phyloP scores from a whole-genome alignment of 352 stramenopile species.

The Peronospora farinosa region DNA sequence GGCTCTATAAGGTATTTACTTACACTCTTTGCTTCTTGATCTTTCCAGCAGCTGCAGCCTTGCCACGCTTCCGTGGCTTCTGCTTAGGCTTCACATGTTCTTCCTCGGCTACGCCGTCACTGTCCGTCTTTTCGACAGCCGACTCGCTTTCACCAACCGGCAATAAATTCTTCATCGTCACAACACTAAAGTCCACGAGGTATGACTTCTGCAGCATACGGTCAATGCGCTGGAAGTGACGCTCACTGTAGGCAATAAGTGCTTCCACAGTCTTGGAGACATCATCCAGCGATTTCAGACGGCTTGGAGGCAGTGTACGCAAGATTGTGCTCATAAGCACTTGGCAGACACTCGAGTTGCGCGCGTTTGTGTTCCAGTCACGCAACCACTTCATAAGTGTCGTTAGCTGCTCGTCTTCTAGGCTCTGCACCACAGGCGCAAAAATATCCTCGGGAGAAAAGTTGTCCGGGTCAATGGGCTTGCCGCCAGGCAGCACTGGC shows the following conservation, averaged over 20 bases:
- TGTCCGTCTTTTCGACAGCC: conserved; percentile 37
- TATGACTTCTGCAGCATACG: conserved; percentile 94
- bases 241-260: conserved; percentile 94
- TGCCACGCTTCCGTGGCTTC: conserved; percentile 23
- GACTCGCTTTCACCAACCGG: conserved; percentile 31
- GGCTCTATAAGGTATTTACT: conserved; percentile 29
- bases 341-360: conserved; percentile 91
- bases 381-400: conserved; percentile 91
- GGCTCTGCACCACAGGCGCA: conserved; percentile 55
- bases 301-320: conserved; percentile 52
- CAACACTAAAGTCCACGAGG: conserved; percentile 92
- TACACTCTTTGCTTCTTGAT: conserved; percentile 51
- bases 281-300: conserved; percentile 66
- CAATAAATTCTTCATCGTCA: conserved; percentile 82
- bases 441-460: conserved; percentile 65
- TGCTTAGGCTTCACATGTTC: conserved; percentile 22
- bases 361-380: conserved; percentile 97
- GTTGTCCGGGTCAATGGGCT: conserved; percentile 41
- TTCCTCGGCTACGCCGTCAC: conserved; percentile 24
- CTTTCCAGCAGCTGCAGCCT: conserved; percentile 14
- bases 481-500: conserved; percentile 32
- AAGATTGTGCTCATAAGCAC: conserved; percentile 89
- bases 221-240: conserved; percentile 96
- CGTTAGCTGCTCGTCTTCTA: conserved; percentile 77
- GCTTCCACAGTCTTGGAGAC: conserved; percentile 84